Evolutionary conservation across 75 land plant species (phyloP), one percentile per base, ranked within the genome.

Genomic region (Cryptomeria japonica): DNA sequence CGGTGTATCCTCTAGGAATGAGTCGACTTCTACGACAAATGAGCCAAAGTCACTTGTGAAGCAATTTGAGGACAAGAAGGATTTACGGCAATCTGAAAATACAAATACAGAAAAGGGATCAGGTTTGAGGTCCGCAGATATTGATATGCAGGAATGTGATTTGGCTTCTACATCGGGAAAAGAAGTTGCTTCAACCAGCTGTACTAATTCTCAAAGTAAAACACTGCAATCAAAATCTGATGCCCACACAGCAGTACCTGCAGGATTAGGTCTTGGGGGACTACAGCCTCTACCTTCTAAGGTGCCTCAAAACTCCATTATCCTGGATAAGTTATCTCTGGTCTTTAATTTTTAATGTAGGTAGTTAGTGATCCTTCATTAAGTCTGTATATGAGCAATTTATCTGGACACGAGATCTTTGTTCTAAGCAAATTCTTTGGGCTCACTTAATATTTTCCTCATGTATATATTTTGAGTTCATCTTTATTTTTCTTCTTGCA

Each of bases 251-350:
- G 49, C 85, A 86, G 88, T 87, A 84, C 97, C 97, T 87, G 89
- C 93, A 87, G 99, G 99, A 56, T 86, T 97, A 44, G 99, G 99
- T 18, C 89, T 94, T 80, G 95, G 95, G 64, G 95, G 96, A 79
- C 86, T 97, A 86, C 94, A 92, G 77, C 93, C 96, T 75, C 79
- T 86, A 44, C 93, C 89, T 72, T 79, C 93, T 7, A 95, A 94
- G 95, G 96, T 96, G 37, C 3, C 9, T 1, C 5, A 37, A 85
- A 82, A 41, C 2, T 83, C 56, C 19, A 32, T 51, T n/a, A 18
- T 85, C 5, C 13, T 56, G 11, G 68, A 51, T 84, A 37, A 32
- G 9, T 85, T 85, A 34, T 85, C 64, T 56, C 56, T 36, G 36
- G 19, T 32, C 37, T 25, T 1, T 47, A 41, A 44, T 82, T 15